These are phyloP conservation scores for Dissophora ornata DNA, from an alignment of 192 early-diverging fungal species.

Conservation along the genomic window DNA sequence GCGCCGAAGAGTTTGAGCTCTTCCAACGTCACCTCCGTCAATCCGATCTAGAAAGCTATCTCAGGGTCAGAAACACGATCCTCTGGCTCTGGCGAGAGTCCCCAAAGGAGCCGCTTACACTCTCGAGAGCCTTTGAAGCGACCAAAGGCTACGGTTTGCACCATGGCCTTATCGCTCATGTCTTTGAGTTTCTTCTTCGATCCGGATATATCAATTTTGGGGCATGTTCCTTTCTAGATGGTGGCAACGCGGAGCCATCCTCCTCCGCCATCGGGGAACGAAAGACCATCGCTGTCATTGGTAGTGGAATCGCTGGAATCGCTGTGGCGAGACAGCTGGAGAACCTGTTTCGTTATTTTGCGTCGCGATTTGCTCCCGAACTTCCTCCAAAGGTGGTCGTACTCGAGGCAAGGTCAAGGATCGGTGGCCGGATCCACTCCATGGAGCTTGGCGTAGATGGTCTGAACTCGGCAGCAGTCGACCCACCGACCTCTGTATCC, in stretches of 20 bases:
- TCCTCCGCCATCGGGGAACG: neutral
- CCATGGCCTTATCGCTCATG: conserved; percentile 36
- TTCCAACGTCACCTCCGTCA: conserved; percentile 32
- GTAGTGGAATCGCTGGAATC: conserved; percentile 57
- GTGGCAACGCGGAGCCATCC: neutral
- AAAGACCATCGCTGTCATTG: conserved; percentile 53
- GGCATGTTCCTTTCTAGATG: conserved; percentile 31
- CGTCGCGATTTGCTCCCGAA: conserved; percentile 33
- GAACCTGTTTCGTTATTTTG: conserved; percentile 56
- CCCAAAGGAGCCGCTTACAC: conserved; percentile 30
- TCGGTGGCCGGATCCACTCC: conserved; percentile 63
- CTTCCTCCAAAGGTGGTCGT: conserved; percentile 52
- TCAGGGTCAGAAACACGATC: conserved; percentile 43
- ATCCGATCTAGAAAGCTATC: conserved; percentile 37
- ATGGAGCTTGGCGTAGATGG: conserved; percentile 44
- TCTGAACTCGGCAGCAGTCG: neutral
- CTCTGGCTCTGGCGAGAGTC: conserved; percentile 46
- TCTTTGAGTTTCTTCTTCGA: conserved; percentile 59
- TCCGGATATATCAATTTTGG: conserved; percentile 66
- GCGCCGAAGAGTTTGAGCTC: conserved; percentile 37
- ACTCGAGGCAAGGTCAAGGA: conserved; percentile 56
- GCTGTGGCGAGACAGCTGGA: conserved; percentile 57
- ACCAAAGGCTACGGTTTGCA: conserved; percentile 39
- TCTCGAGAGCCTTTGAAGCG: conserved; percentile 19
- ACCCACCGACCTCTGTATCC: too few species aligned